Percentiles rank a stretch among this genome's conserved stretches.
Conservation (phyloP, 192 early-diverging fungal species). For the Coemansia sp. region DNA sequence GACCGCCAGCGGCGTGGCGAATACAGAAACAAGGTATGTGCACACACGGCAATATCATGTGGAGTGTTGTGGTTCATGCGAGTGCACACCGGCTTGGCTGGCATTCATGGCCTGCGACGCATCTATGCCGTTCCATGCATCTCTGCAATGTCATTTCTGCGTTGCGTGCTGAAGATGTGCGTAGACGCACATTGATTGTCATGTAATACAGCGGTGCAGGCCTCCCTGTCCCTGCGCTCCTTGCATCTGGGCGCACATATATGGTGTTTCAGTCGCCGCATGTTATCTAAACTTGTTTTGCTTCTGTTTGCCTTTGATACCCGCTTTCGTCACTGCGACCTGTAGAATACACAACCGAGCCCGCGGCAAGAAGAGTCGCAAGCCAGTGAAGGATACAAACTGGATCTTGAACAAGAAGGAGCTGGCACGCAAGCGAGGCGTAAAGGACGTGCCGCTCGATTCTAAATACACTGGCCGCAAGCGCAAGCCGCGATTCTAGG, state of each 20-base stretch:
- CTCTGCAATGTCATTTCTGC: constrained; percentile 7
- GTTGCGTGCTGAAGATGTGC: not conserved
- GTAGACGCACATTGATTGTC: not conserved
- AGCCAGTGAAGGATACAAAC: constrained; percentile 70
- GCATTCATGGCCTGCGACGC: not conserved
- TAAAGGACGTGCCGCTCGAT: constrained; percentile 77
- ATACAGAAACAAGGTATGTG: constrained; percentile 39
- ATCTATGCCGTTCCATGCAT: constrained; percentile 1
- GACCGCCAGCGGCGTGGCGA: constrained; percentile 21
- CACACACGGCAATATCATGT: not conserved
- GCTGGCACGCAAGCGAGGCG: constrained; percentile 70
- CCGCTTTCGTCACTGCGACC: not conserved
- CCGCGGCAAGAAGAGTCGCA: constrained; percentile 47
- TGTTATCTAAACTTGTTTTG: not conserved
- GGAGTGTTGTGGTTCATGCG: too few species aligned
- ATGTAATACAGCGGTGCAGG: not conserved
- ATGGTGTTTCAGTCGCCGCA: not conserved
- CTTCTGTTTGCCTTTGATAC: not conserved
- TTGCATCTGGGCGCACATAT: not conserved
- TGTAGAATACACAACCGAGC: constrained; percentile 44
- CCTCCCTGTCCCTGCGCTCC: not conserved
- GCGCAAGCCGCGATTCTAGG: constrained; percentile 82
- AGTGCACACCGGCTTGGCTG: not conserved
- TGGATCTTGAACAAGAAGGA: constrained; percentile 95
- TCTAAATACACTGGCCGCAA: constrained; percentile 96